Percentiles rank a stretch among this genome's conserved stretches.
phyloP scores from a whole-genome alignment of 768 basidiomycete genomes.

The Pholiota conissans region DNA sequence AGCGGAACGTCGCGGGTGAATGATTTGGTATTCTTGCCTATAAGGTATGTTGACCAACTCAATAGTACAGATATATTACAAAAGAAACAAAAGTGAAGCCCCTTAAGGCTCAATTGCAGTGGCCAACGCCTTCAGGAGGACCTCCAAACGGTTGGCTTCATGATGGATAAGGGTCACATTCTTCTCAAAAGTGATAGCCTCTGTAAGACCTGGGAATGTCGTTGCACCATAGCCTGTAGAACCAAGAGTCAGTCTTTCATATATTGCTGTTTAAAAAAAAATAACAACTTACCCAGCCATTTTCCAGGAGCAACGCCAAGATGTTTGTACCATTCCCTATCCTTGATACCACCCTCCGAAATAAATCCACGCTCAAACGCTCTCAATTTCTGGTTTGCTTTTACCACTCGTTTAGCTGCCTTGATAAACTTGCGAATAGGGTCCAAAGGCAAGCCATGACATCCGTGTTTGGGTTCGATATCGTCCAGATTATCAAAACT shows the following conservation, averaged over 20 bases:
- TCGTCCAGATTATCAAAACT: background rate
- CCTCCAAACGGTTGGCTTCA: slow-evolving; percentile 58
- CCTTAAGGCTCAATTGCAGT: slow-evolving; percentile 31
- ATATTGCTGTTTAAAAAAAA: too few relatives aligned
- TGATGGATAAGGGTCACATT: slow-evolving; percentile 58
- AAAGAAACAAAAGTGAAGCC: too few relatives aligned
- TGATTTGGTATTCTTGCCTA: too few relatives aligned
- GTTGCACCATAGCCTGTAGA: slow-evolving; percentile 77
- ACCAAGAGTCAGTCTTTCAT: background rate
- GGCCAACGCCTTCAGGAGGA: slow-evolving; percentile 55
- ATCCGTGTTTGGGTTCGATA: background rate
- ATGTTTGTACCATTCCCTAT: slow-evolving; percentile 85
- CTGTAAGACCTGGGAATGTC: slow-evolving; percentile 77
- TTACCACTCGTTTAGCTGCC: slow-evolving; percentile 58
- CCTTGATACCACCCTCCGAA: slow-evolving; percentile 71
- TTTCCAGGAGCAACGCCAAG: slow-evolving; percentile 86
- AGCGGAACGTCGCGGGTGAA: too few relatives aligned
- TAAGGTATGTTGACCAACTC: too few relatives aligned
- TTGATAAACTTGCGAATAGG: slow-evolving; percentile 48
- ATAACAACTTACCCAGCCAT: slow-evolving; percentile 60
- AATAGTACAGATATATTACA: too few relatives aligned
- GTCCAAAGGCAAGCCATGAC: slow-evolving; percentile 17
- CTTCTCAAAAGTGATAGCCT: slow-evolving; percentile 71
- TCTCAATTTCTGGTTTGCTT: slow-evolving; percentile 65
- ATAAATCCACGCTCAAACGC: slow-evolving; percentile 83